A percentile compares a stretch with the other conserved stretches of the same genome.
Evolutionary conservation across 495 filamentous ascomycete species (phyloP).

Genomic region (Aspergillus cavernicola): DNA sequence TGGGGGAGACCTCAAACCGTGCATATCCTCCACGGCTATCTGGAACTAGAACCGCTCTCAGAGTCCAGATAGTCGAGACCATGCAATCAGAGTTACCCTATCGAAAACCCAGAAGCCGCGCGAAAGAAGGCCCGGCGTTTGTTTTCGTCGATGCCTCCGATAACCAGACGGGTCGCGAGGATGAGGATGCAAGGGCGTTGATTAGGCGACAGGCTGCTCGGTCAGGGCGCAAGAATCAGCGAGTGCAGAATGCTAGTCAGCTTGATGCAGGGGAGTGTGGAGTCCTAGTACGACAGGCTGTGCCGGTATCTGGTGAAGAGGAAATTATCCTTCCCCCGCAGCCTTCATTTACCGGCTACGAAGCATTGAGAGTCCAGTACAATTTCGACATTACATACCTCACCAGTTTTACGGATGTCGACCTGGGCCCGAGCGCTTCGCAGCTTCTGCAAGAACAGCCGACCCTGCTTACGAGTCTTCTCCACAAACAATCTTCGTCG

Average conservation of each 20-base stretch:
- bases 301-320: too few relatives aligned
- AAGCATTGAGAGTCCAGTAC: constrained; percentile 1
- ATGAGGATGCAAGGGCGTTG: background rate
- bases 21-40: too few relatives aligned
- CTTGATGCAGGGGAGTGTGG: too few relatives aligned
- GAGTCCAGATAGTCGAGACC: too few relatives aligned
- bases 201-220: constrained; percentile 9
- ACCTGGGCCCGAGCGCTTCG: constrained; percentile 1
- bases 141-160: constrained; percentile 6
- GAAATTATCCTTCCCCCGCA: background rate
- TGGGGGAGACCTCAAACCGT: too few relatives aligned
- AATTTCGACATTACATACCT: constrained; percentile 11
- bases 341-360: constrained; percentile 8
- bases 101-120: constrained; percentile 3
- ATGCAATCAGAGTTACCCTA: constrained; percentile 4
- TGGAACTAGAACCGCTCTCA: too few relatives aligned
- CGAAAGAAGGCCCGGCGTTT: constrained; percentile 9
- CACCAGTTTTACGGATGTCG: constrained; percentile 7
- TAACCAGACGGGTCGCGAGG: background rate
- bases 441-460: constrained; percentile 2
- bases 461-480: constrained; percentile 1
- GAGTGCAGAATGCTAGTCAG: background rate
- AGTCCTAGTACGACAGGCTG: too few relatives aligned
- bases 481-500: constrained; percentile 2
- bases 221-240: constrained; percentile 2